Conservation (phyloP, 2,329 filamentous ascomycete species). For the Clonostachys solani region DNA sequence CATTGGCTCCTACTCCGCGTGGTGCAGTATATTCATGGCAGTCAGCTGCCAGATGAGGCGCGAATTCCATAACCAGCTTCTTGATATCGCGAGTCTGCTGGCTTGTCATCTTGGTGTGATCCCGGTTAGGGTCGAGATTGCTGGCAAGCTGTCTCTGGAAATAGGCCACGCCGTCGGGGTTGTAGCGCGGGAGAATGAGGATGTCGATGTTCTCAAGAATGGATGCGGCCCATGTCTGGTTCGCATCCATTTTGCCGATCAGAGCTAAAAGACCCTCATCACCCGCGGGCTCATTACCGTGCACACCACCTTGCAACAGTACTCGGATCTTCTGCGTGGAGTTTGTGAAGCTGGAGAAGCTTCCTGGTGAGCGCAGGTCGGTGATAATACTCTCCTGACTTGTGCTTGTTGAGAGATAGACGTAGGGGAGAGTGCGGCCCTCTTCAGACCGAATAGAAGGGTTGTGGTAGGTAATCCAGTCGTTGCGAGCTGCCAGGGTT, state of each 20-base stretch:
- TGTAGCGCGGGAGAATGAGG: slow-evolving; percentile 21
- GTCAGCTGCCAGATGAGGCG: slow-evolving; percentile 20
- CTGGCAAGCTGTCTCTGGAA: slow-evolving; percentile 19
- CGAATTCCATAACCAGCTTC: slow-evolving; percentile 14
- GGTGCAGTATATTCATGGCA: slow-evolving; percentile 21
- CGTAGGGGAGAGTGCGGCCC: slow-evolving; percentile 12
- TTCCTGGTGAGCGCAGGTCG: background rate
- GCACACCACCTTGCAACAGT: slow-evolving; percentile 15
- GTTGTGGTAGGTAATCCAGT: slow-evolving; percentile 14
- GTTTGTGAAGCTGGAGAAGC: slow-evolving; percentile 4
- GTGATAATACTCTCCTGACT: background rate
- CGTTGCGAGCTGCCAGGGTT: slow-evolving; percentile 11
- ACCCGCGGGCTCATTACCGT: slow-evolving; percentile 23
- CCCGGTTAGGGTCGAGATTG: slow-evolving; percentile 22
- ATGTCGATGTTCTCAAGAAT: slow-evolving; percentile 19
- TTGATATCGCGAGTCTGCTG: slow-evolving; percentile 22
- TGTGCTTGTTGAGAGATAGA: slow-evolving; percentile 6
- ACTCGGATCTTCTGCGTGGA: slow-evolving; percentile 16
- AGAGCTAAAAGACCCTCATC: slow-evolving; percentile 20
- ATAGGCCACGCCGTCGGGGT: slow-evolving; percentile 23
- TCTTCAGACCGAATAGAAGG: slow-evolving; percentile 12
- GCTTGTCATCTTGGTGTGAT: slow-evolving; percentile 22
- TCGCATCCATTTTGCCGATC: slow-evolving; percentile 19
- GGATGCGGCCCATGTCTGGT: slow-evolving; percentile 16
- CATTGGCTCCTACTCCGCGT: slow-evolving; percentile 8